These are phyloP conservation scores for Wickerhamiella infanticola DNA, from an alignment of 1,139 yeast species.

Conservation along the genomic window DNA sequence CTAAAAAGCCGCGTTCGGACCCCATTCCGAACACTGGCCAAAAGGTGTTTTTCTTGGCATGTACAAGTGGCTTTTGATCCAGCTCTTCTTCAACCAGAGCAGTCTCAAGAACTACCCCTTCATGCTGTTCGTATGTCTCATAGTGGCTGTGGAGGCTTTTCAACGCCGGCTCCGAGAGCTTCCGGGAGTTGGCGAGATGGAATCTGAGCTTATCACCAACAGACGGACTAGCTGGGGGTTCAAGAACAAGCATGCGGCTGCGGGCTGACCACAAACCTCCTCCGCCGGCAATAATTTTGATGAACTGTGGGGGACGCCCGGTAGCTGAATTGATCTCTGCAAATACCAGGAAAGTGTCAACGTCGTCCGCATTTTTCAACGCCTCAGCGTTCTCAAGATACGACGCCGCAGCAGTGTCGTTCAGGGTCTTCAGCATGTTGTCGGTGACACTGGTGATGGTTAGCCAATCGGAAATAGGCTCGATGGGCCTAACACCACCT, in stretches of 20 bases:
- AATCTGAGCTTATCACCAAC: slow-evolving; percentile 36
- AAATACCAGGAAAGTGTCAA: slow-evolving; percentile 29
- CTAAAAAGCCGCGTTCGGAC: slow-evolving; percentile 22
- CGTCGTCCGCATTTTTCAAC: slow-evolving; percentile 30
- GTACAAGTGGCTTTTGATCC: slow-evolving; percentile 9
- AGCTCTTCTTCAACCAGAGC: slow-evolving; percentile 10
- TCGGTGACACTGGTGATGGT: slow-evolving; percentile 33
- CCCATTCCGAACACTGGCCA: slow-evolving; percentile 21
- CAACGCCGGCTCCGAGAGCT: slow-evolving; percentile 10
- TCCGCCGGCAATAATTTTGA: slow-evolving; percentile 40
- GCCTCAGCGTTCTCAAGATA: slow-evolving; percentile 32
- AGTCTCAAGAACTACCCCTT: slow-evolving; percentile 11
- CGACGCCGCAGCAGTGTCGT: slow-evolving; percentile 36
- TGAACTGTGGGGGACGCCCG: slow-evolving; percentile 6
- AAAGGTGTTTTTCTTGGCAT: slow-evolving; percentile 9
- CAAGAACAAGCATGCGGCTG: slow-evolving; percentile 41
- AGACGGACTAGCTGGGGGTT: slow-evolving; percentile 35
- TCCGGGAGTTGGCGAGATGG: slow-evolving; percentile 22
- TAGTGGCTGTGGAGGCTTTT: slow-evolving; percentile 2
- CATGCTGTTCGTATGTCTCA: not conserved
- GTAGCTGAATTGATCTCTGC: slow-evolving; percentile 10
- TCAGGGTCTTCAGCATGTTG: slow-evolving; percentile 37
- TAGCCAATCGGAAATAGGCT: slow-evolving; percentile 18
- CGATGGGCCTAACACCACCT: slow-evolving; percentile 13
- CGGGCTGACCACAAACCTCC: slow-evolving; percentile 59